Percentiles rank a stretch among this genome's conserved stretches.
Evolutionary conservation across 2,329 filamentous ascomycete genomes (phyloP).

Genomic region (Fusarium sp.): DNA sequence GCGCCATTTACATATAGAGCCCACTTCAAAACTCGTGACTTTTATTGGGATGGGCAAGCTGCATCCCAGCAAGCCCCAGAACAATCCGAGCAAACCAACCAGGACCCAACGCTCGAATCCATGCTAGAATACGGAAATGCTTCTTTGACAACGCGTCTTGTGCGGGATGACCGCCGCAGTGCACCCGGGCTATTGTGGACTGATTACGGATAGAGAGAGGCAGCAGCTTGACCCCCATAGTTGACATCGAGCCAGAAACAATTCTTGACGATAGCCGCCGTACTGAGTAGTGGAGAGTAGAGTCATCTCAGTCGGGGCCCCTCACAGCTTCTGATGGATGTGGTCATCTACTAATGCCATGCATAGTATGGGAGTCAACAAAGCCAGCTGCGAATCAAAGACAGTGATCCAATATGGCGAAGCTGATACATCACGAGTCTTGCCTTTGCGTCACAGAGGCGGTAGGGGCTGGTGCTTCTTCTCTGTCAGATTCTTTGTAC

Average conservation of each 20-base stretch:
- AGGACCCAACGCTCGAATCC: not conserved
- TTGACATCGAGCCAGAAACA: not conserved
- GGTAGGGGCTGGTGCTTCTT: not conserved
- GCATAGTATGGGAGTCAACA: not conserved
- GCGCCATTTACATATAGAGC: constrained; percentile 26
- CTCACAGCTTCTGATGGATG: not conserved
- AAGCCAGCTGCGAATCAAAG: constrained; percentile 5
- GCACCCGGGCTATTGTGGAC: not conserved
- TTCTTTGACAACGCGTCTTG: not conserved
- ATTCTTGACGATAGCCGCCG: constrained; percentile 19
- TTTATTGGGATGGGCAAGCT: constrained; percentile 33
- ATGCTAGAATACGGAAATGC: not conserved
- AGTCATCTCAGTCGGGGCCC: constrained; percentile 2
- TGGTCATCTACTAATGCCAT: not conserved
- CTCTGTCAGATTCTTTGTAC: not conserved
- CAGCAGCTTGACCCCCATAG: not conserved
- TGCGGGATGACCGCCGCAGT: not conserved
- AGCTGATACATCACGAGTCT: constrained; percentile 3
- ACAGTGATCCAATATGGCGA: not conserved
- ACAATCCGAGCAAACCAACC: constrained; percentile 6
- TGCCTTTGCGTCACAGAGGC: constrained; percentile 10
- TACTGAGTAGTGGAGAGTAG: constrained; percentile 7
- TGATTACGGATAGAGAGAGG: not conserved
- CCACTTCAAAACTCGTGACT: constrained; percentile 6
- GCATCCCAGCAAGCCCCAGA: constrained; percentile 20